Evolutionary conservation across 2,329 filamentous ascomycete genomes (phyloP), one percentile per base, ranked within the genome.

Genomic region (Chalaropsis ovoidea): DNA sequence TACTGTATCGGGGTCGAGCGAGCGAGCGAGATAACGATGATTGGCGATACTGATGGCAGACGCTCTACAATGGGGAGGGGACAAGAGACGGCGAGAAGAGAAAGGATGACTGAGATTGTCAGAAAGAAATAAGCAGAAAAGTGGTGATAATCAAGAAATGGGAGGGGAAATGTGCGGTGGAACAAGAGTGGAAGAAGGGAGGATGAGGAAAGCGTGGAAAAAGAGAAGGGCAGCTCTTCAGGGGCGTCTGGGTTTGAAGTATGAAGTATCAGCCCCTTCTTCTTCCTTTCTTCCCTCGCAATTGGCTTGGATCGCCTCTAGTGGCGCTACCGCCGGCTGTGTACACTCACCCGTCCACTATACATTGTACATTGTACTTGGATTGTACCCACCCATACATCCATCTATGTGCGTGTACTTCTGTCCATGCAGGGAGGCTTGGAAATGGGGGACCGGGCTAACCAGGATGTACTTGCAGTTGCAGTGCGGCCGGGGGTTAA

Each of bases 381-480:
- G 27, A 58, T 35, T n/a, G n/a, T 35, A 39, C 15, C 6, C 54
- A 39, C 54, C 54, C 27, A 13, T 39, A 27, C 17, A 58, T 35
- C 10, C 1, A 7, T 58, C 54, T 58, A 58, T 58, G 54, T n/a
- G 13, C 13, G 17, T 58, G 31, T 58, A 58, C 52, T 31, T 56
- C 24, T 31, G 52, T 56, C 52, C 13, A 58, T 39, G 27, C 54
- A 58, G 54, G 54, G 54, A 58, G 54, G 54, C 54, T 58, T 58
- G 27, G 54, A 58, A 58, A 58, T 35, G 27, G 54, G 43, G 52
- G 54, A 58, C 15, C 54, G 54, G 54, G 54, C 54, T 58, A 31
- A 4, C 54, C 31, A 65, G 42, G 64, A 60, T 24, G 60, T 65
- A 19, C n/a, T 19, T 62, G 35, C 58, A 62, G 35, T 41, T 31